Conservation (phyloP, 2,329 filamentous ascomycete species). For the Blastomyces parvus region DNA sequence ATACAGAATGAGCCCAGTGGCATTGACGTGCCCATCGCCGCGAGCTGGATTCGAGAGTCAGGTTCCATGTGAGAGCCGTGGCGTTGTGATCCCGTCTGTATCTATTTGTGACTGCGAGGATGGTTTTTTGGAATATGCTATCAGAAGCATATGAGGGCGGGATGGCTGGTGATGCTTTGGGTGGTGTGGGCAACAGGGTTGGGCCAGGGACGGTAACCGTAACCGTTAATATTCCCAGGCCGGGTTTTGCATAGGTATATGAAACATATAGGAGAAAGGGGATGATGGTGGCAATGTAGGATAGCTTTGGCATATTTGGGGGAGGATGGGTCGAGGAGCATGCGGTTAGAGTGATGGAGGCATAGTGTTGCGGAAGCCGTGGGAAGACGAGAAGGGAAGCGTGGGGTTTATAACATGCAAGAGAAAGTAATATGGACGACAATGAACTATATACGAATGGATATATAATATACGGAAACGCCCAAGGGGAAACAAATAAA, state of each 20-base stretch:
- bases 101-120: slow-evolving; percentile 47
- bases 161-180: neutral
- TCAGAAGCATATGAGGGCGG: neutral
- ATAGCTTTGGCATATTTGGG: neutral
- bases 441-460: neutral
- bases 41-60: slow-evolving; percentile 50
- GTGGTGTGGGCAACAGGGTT: neutral
- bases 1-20: slow-evolving; percentile 34
- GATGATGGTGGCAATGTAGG: neutral
- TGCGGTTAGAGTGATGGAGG: neutral
- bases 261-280: neutral
- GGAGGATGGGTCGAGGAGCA: neutral
- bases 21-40: slow-evolving; percentile 40
- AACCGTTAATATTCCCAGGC: neutral
- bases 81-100: slow-evolving; percentile 58
- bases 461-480: neutral
- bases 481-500: too few species aligned
- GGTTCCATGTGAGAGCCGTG: slow-evolving; percentile 53
- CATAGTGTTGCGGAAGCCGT: neutral
- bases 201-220: neutral
- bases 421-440: neutral
- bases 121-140: neutral
- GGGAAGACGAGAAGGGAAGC: neutral
- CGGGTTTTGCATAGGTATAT: neutral
- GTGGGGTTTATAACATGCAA: neutral